Evolutionary conservation across 1,139 yeast genomes (phyloP), one percentile per base, ranked within the genome.

Genomic region (Pichia sp.): DNA sequence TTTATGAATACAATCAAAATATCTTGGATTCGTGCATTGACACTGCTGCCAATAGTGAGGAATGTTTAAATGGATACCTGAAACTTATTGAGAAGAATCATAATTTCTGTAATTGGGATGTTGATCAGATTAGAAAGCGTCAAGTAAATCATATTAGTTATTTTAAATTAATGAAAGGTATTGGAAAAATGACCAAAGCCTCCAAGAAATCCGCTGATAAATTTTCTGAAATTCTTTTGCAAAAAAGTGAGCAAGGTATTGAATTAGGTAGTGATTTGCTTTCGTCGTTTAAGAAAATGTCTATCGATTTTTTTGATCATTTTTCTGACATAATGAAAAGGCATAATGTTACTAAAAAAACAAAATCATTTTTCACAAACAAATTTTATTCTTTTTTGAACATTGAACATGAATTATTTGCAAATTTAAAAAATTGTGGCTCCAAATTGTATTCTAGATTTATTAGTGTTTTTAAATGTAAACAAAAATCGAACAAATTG

Each of bases 41-140:
- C 4, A 5, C 21, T 10, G 10, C 14, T 10, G 11, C 14, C 3
- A 26, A 33, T 10, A 15, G 14, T 2, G 11, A 28, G 2, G 20
- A 8, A 4, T 41, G 43, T 22, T 15, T 31, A 4, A 18, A 15
- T 9, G 13, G 10, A 10, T 39, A 35, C 19, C 4, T 23, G 19
- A 9, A 10, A 19, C 14, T 19, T 6, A 20, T 38, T n/a, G 19
- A 32, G 9, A 26, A 40, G 8, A 21, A 33, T 21, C 19, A 33
- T 10, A 24, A 22, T 3, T 40, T 42, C 14, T 42, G 46, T 31
- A 25, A 31, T 15, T 42, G 46, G 46, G 34, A 42, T 31, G 23
- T 18, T 4, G 28, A 27, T 9, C 2, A n/a, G 4, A 24, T 39
- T 19, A 8, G 30, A 13, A 18, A 6, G 2, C 16, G 19, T 8